A percentile compares a stretch with the other conserved stretches of the same genome.
Conservation (phyloP, 2,329 filamentous ascomycete genomes). For the Cadophora gregata region DNA sequence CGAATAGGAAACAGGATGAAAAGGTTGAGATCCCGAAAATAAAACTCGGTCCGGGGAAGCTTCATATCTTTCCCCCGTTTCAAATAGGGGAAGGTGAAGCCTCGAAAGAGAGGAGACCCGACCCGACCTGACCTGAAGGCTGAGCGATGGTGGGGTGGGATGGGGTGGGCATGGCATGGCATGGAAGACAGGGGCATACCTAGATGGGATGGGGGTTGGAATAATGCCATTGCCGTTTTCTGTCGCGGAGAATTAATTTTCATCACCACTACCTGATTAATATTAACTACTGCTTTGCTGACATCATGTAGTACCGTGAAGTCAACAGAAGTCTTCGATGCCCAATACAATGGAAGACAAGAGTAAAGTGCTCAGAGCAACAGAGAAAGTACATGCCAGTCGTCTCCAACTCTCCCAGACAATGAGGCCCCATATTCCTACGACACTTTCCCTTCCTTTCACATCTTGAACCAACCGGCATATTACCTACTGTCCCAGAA, state of each 20-base stretch:
- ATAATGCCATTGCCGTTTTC: background rate
- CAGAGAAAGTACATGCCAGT: background rate
- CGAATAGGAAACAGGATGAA: background rate
- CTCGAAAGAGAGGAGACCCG: background rate
- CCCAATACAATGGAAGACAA: background rate
- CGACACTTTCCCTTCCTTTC: background rate
- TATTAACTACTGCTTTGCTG: background rate
- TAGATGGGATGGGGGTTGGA: too few relatives aligned
- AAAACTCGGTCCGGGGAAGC: conserved; percentile 9
- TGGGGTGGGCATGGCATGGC: too few relatives aligned
- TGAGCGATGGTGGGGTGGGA: background rate
- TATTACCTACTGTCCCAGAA: background rate
- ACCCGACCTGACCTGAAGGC: too few relatives aligned
- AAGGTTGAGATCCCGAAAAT: background rate
- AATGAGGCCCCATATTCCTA: background rate
- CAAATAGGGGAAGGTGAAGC: background rate
- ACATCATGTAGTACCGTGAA: background rate
- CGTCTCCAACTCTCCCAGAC: background rate
- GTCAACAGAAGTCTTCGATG: background rate
- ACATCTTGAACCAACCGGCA: background rate
- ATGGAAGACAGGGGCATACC: background rate
- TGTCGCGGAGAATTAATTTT: conserved; percentile 5
- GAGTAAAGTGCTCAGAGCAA: background rate
- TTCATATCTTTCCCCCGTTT: conserved; percentile 3
- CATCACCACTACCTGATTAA: background rate